A percentile compares a stretch with the other conserved stretches of the same genome.
phyloP scores from a whole-genome alignment of 2,329 filamentous ascomycete genomes.

The Aspergillus tamarii region DNA sequence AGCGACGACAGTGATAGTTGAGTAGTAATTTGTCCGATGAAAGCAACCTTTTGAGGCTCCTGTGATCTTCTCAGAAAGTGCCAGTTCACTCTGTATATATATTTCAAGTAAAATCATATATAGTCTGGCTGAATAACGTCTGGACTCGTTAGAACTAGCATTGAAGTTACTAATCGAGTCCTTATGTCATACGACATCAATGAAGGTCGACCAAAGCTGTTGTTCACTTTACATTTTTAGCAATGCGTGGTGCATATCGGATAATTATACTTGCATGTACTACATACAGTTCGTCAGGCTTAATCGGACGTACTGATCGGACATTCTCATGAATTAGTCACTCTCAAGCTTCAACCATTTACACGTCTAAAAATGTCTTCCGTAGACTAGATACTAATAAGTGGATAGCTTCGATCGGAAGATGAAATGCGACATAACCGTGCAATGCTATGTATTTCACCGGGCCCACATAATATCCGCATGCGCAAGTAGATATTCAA shows the following conservation, averaged over 20 bases:
- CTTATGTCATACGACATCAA: neutral
- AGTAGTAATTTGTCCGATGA: neutral
- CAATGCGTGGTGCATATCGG: neutral
- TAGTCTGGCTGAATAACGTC: neutral
- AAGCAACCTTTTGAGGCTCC: neutral
- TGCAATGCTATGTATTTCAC: neutral
- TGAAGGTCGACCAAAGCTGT: neutral
- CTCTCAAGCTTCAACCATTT: neutral
- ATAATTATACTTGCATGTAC: neutral
- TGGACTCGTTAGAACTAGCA: neutral
- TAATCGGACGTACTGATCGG: neutral
- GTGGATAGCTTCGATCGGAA: neutral
- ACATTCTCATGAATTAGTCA: neutral
- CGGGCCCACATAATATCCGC: neutral
- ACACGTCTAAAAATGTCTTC: neutral
- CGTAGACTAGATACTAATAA: neutral
- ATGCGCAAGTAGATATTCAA: constrained; percentile 15
- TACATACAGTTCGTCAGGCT: neutral
- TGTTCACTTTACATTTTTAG: neutral
- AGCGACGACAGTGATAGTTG: neutral
- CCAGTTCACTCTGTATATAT: neutral
- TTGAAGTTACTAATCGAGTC: neutral
- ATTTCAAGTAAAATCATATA: neutral
- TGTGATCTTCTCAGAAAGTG: neutral
- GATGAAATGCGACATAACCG: neutral